Evolutionary conservation across 2,329 filamentous ascomycete species (phyloP), one percentile per base, ranked within the genome.

Genomic region (Talaromyces amestolkiae): DNA sequence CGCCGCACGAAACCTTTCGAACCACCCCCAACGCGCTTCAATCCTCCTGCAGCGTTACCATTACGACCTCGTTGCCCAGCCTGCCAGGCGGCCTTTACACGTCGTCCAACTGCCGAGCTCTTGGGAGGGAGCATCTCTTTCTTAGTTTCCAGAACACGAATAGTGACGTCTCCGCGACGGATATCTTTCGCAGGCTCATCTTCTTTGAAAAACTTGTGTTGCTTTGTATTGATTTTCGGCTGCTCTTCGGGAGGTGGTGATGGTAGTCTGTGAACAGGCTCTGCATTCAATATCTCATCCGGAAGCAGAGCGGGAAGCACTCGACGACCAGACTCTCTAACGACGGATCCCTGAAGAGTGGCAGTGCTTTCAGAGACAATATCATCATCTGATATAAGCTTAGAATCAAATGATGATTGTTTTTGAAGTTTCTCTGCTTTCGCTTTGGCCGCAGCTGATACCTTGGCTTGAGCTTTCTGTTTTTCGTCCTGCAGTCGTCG

Each of bases 101-200:
- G 74, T 33, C 72, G 75, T 59, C 78, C 78, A 6, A 68, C 61
- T 65, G 78, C 79, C 10, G 79, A 82, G 2, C 77, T 75, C 68
- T 81, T 84, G 0, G 84, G 83, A 7, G 80, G 70, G n/a, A 80
- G 68, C 49, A 76, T 71, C 19, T 80, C 70, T 41, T 79, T 75
- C 67, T 77, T 77, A 56, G 78, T 73, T 39, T 78, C 78, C 47
- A 85, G 70, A 8, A 86, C 82, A 22, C 81, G 79, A 41, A 86
- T 81, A 19, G 78, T 82, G 41, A 84, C 74, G 58, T 79, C 78
- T 1, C 83, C 83, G 64, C 79, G 77, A 66, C 78, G 79, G 54
- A 84, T 70, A 70, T 86, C 84, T 73, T 84, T 85, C 17, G 80
- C 75, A 11, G 78, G 74, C 69, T 81, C 83, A 61, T 83, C 79